Conservation (phyloP, 1,139 yeast genomes). For the Diutina mesorugosa region DNA sequence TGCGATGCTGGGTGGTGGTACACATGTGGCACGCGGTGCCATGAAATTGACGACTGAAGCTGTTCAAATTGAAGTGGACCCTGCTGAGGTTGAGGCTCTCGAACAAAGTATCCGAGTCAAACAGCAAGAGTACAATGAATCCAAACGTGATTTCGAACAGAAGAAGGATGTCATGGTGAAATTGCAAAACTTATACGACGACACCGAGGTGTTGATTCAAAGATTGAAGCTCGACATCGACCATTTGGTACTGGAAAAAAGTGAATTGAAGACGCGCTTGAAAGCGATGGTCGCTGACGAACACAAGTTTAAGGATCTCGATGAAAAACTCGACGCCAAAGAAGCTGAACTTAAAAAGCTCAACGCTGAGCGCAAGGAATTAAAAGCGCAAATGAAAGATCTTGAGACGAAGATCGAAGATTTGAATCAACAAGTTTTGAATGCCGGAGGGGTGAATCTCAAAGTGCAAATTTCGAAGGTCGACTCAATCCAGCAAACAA, state of each 20-base stretch:
- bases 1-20: slow-evolving; percentile 96
- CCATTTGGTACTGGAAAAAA: slow-evolving; percentile 35
- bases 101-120: slow-evolving; percentile 38
- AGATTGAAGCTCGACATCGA: slow-evolving; percentile 55
- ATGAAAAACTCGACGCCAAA: slow-evolving; percentile 25
- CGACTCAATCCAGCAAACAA: slow-evolving; percentile 57
- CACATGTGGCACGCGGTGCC: slow-evolving; percentile 46
- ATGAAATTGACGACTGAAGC: slow-evolving; percentile 37
- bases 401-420: slow-evolving; percentile 45
- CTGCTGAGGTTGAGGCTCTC: slow-evolving; percentile 45
- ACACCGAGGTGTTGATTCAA: slow-evolving; percentile 50
- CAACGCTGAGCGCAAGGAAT: slow-evolving; percentile 22
- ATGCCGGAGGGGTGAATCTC: slow-evolving; percentile 82
- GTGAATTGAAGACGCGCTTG: slow-evolving; percentile 25
- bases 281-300: slow-evolving; percentile 25
- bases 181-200: slow-evolving; percentile 56
- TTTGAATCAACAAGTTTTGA: slow-evolving; percentile 70
- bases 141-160: slow-evolving; percentile 39
- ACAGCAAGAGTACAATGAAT: slow-evolving; percentile 44
- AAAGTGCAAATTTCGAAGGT: slow-evolving; percentile 75
- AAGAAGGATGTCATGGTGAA: slow-evolving; percentile 49
- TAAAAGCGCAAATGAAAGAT: slow-evolving; percentile 44
- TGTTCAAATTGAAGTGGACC: slow-evolving; percentile 15
- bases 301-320: slow-evolving; percentile 16
- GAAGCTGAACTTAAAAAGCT: slow-evolving; percentile 21